A percentile compares a stretch with the other conserved stretches of the same genome.
phyloP scores from a whole-genome alignment of 1,139 yeast genomes.

The Diutina pseudorugosa region DNA sequence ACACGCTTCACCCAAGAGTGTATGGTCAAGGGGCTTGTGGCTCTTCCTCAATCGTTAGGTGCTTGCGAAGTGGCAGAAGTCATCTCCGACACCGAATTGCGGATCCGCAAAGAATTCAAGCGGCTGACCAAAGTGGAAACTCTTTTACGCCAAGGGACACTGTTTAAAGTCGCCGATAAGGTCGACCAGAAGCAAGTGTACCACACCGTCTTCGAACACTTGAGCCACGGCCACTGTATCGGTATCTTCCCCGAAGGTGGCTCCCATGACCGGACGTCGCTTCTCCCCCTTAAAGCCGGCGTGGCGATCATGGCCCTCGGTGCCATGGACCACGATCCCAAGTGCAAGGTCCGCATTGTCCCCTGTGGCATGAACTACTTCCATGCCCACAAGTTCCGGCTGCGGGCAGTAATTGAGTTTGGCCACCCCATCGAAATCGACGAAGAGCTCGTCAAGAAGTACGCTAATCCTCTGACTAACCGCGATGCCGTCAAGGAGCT shows the following conservation, averaged over 20 bases:
- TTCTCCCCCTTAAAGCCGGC: slow-evolving; percentile 89
- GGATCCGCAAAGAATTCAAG: slow-evolving; percentile 65
- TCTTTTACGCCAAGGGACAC: slow-evolving; percentile 40
- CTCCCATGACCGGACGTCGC: slow-evolving; percentile 85
- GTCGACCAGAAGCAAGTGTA: slow-evolving; percentile 81
- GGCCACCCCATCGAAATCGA: slow-evolving; percentile 78
- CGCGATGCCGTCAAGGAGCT: slow-evolving; percentile 35
- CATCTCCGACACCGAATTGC: slow-evolving; percentile 60
- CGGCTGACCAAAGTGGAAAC: slow-evolving; percentile 26
- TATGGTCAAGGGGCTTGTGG: slow-evolving; percentile 54
- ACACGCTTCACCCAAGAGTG: slow-evolving; percentile 64
- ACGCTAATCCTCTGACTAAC: slow-evolving; percentile 51
- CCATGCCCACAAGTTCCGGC: slow-evolving; percentile 89
- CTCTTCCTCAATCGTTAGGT: slow-evolving; percentile 72
- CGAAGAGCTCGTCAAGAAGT: slow-evolving; percentile 49
- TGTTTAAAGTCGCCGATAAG: slow-evolving; percentile 64
- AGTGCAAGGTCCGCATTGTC: slow-evolving; percentile 52
- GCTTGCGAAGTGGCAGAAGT: slow-evolving; percentile 61
- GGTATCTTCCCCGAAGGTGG: slow-evolving; percentile 99
- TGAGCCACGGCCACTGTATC: slow-evolving; percentile 66
- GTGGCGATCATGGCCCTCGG: slow-evolving; percentile 98
- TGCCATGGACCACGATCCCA: slow-evolving; percentile 34
- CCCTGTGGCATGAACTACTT: slow-evolving; percentile 97
- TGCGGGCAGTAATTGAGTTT: slow-evolving; percentile 89
- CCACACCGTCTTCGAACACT: slow-evolving; percentile 68